Evolutionary conservation across 2,329 filamentous ascomycete species (phyloP).

Genomic region (Sporothrix euskadiensis): DNA sequence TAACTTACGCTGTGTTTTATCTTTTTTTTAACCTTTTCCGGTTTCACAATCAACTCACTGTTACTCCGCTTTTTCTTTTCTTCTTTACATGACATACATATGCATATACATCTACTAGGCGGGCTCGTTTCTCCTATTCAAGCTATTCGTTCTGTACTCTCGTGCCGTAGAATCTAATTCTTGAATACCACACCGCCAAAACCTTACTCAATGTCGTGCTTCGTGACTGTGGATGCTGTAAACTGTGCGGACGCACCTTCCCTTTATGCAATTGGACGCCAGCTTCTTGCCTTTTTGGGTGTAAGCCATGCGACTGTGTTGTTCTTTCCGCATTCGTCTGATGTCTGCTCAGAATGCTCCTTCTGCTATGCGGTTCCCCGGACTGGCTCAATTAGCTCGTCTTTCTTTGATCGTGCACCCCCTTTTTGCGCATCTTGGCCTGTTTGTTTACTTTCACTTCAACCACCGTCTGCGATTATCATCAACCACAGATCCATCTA

Average conservation of each 20-base stretch:
- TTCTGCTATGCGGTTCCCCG: not conserved
- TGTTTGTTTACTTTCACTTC: slow-evolving; percentile 20
- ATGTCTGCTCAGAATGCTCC: not conserved
- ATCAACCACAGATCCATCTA: not conserved
- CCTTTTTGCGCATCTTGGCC: not conserved
- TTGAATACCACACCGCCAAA: not conserved
- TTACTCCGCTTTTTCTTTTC: not conserved
- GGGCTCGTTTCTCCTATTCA: not conserved
- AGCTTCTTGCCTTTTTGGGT: not conserved
- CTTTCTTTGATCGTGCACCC: not conserved
- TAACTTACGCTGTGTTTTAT: slow-evolving; percentile 1
- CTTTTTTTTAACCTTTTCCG: slow-evolving; percentile 1
- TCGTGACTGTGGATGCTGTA: not conserved
- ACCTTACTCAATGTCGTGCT: not conserved
- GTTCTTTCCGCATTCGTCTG: slow-evolving; percentile 5
- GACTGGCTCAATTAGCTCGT: not conserved
- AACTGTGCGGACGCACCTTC: not conserved
- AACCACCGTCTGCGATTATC: not conserved
- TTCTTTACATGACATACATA: slow-evolving; percentile 15
- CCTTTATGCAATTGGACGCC: not conserved
- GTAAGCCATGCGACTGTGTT: not conserved
- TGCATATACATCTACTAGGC: slow-evolving; percentile 22
- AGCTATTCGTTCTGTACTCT: slow-evolving; percentile 18
- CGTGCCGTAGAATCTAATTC: slow-evolving; percentile 24
- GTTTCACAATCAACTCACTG: slow-evolving; percentile 18